Evolutionary conservation across 768 basidiomycete species (phyloP).

Genomic region (Pseudohyphozyma bogoriensis): DNA sequence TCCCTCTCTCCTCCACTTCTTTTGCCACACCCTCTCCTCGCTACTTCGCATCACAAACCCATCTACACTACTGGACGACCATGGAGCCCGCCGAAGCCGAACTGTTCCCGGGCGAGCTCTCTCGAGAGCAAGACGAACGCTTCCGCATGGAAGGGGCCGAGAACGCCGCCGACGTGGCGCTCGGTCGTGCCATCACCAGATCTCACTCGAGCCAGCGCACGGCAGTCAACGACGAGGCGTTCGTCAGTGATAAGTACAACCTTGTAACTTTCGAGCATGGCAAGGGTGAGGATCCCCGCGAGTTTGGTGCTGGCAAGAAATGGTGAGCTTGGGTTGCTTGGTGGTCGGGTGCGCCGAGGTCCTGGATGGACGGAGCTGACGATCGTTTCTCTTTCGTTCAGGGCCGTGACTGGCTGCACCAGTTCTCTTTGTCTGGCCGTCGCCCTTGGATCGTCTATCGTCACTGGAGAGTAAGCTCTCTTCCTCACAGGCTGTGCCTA

Average conservation of each 20-base stretch:
- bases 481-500: slow-evolving; percentile 26
- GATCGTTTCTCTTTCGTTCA: too few species aligned
- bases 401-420: slow-evolving; percentile 19
- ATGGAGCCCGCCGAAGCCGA: neutral
- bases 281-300: neutral
- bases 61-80: neutral
- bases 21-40: too few species aligned
- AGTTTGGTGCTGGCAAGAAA: neutral
- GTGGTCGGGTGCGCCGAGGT: too few species aligned
- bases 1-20: too few species aligned
- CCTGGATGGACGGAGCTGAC: too few species aligned
- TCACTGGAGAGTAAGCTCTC: slow-evolving; percentile 26
- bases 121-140: neutral
- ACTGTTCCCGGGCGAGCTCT: neutral
- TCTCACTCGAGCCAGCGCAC: neutral
- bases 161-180: neutral
- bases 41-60: too few species aligned
- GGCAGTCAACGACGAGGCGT: neutral
- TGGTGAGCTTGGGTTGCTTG: neutral
- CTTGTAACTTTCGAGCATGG: neutral
- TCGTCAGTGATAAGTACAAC: neutral
- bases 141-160: neutral
- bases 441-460: slow-evolving; percentile 32
- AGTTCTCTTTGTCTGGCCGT: slow-evolving; percentile 32
- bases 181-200: neutral